Evolutionary conservation across 2,329 filamentous ascomycete genomes (phyloP).

Genomic region (Pseudonectria buxi): DNA sequence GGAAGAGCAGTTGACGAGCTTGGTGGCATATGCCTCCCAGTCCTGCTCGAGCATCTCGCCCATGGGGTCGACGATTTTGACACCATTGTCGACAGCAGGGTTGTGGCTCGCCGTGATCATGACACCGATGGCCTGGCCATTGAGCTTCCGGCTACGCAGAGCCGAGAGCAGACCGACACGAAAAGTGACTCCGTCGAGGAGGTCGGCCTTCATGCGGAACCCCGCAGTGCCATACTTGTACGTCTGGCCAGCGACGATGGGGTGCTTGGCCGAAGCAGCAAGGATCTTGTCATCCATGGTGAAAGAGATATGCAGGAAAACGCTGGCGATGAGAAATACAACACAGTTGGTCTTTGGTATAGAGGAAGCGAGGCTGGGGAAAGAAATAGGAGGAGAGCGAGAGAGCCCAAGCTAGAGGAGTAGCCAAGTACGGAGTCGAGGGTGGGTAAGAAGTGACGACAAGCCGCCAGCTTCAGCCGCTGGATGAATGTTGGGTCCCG

Average conservation of each 20-base stretch:
- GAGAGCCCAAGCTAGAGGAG: not conserved
- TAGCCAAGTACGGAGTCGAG: not conserved
- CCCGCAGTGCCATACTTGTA: conserved; percentile 64
- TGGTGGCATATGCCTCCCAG: conserved; percentile 86
- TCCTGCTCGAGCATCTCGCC: conserved; percentile 96
- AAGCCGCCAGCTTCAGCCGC: not conserved
- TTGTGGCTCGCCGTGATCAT: conserved; percentile 97
- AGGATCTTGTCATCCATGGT: conserved; percentile 52
- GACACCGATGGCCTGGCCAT: conserved; percentile 86
- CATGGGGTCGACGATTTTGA: conserved; percentile 95
- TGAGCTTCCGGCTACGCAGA: conserved; percentile 82
- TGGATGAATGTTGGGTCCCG: too few species aligned
- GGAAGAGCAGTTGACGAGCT: conserved; percentile 74
- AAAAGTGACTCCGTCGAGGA: conserved; percentile 88
- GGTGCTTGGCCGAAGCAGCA: conserved; percentile 55
- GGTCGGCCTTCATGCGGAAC: conserved; percentile 65
- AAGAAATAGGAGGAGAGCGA: conserved; percentile 4
- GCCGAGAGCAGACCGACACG: conserved; percentile 84
- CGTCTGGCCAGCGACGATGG: conserved; percentile 46
- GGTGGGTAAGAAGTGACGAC: not conserved
- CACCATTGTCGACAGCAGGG: conserved; percentile 80
- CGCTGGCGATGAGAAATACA: not conserved
- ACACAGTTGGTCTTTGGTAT: not conserved
- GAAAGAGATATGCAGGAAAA: conserved; percentile 5
- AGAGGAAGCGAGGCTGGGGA: conserved; percentile 1